Evolutionary conservation across 2,329 filamentous ascomycete species (phyloP).

Genomic region (Fusarium udum): DNA sequence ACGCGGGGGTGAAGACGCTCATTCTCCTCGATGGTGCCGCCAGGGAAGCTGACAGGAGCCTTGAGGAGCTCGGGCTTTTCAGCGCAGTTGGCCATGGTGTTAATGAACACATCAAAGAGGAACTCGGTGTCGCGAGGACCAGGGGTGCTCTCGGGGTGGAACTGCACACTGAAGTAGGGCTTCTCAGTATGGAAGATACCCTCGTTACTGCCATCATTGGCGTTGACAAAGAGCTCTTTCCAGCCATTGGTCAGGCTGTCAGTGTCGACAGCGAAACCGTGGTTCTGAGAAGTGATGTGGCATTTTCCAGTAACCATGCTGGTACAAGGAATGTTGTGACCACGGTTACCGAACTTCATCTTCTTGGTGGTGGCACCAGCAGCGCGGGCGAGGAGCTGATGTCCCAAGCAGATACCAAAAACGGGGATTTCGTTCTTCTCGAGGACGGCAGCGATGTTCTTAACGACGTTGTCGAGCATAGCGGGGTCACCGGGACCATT

Average conservation of each 20-base stretch:
- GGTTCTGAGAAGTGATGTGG: constrained; percentile 99
- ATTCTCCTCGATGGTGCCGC: constrained; percentile 83
- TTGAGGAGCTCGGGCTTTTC: constrained; percentile 72
- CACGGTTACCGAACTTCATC: constrained; percentile 99
- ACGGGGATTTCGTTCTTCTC: constrained; percentile 84
- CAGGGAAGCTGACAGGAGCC: constrained; percentile 85
- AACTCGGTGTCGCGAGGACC: constrained; percentile 96
- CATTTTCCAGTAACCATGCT: constrained; percentile 95
- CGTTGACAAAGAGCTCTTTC: constrained; percentile 96
- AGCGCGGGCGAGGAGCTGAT: constrained; percentile 90
- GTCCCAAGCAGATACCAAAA: constrained; percentile 95
- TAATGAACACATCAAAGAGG: constrained; percentile 95
- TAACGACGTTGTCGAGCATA: constrained; percentile 80
- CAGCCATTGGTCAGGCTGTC: constrained; percentile 79
- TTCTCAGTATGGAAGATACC: constrained; percentile 87
- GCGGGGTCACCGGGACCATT: constrained; percentile 97
- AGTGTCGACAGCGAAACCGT: constrained; percentile 93
- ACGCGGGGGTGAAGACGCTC: constrained; percentile 79
- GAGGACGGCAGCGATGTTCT: constrained; percentile 80
- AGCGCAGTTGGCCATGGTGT: constrained; percentile 79
- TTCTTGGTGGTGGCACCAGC: constrained; percentile 87
- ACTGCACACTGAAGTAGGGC: constrained; percentile 99
- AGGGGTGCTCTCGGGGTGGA: constrained; percentile 96
- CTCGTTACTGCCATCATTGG: constrained; percentile 98
- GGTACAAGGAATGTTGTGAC: constrained; percentile 98